Evolutionary conservation across 1,139 yeast species (phyloP).

Genomic region (Protomyces inouyei): DNA sequence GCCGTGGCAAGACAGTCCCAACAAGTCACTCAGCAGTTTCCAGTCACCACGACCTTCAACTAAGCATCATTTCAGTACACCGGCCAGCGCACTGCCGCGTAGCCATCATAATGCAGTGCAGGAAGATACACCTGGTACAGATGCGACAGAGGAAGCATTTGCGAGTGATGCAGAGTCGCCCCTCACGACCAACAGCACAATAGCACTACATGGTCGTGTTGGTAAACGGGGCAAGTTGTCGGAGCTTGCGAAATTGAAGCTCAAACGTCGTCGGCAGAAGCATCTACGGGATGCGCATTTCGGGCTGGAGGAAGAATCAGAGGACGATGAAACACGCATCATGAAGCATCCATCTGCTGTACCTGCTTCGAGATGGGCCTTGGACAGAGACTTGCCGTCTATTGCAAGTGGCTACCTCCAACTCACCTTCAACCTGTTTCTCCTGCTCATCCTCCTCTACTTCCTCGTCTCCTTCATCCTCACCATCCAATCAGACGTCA

Average conservation of each 20-base stretch:
- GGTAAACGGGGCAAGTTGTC: slow-evolving; percentile 35
- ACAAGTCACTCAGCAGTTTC: slow-evolving; percentile 4
- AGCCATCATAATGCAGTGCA: neutral
- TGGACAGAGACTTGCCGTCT: slow-evolving; percentile 47
- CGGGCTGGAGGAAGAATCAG: slow-evolving; percentile 21
- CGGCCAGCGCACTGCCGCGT: slow-evolving; percentile 5
- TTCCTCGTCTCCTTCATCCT: slow-evolving; percentile 53
- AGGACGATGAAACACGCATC: slow-evolving; percentile 39
- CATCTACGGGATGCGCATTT: neutral
- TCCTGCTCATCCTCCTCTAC: slow-evolving; percentile 54
- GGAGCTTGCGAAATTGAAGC: slow-evolving; percentile 21
- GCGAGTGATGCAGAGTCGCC: slow-evolving; percentile 25
- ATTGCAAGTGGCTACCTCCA: slow-evolving; percentile 69
- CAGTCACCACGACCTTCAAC: slow-evolving; percentile 4
- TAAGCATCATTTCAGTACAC: neutral
- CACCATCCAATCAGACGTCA: slow-evolving; percentile 66
- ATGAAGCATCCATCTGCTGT: slow-evolving; percentile 40
- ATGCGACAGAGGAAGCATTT: slow-evolving; percentile 20
- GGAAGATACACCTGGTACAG: slow-evolving; percentile 26
- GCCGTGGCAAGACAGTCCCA: slow-evolving; percentile 15
- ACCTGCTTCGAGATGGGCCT: slow-evolving; percentile 42
- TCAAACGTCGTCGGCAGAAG: slow-evolving; percentile 19
- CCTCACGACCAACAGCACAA: neutral
- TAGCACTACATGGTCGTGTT: neutral
- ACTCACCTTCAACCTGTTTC: slow-evolving; percentile 56